These are phyloP conservation scores for Arthroderma uncinatum DNA, from an alignment of 2,329 filamentous ascomycete species.

Conservation along the genomic window DNA sequence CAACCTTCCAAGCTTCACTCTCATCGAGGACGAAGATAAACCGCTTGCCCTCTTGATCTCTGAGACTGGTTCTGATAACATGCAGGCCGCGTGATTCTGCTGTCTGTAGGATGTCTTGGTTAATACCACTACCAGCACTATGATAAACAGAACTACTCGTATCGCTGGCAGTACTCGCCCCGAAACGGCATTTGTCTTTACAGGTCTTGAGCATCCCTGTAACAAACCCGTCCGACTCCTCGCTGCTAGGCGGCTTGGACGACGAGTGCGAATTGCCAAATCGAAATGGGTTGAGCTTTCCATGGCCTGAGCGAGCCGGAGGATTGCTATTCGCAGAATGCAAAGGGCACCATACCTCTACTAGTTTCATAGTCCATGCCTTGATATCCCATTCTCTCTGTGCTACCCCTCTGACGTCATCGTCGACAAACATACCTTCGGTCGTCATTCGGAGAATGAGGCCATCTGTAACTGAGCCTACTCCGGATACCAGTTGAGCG, in stretches of 20 bases:
- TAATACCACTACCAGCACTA: constrained; percentile 19
- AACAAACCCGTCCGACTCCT: constrained; percentile 57
- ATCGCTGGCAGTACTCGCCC: constrained; percentile 31
- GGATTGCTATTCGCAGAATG: constrained; percentile 37
- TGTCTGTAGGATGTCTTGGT: constrained; percentile 25
- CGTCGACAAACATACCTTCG: constrained; percentile 92
- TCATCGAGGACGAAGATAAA: constrained; percentile 52
- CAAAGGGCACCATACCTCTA: constrained; percentile 75
- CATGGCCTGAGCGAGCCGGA: constrained; percentile 20
- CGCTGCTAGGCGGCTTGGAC: constrained; percentile 45
- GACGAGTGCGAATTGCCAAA: constrained; percentile 42
- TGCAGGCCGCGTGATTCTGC: constrained; percentile 40
- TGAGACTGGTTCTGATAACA: constrained; percentile 47
- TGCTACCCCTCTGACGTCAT: constrained; percentile 81
- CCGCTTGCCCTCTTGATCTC: constrained; percentile 50
- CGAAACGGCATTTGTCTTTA: constrained; percentile 51
- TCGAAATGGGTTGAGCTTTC: constrained; percentile 26
- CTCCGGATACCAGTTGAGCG: constrained; percentile 78
- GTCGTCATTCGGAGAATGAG: constrained; percentile 85
- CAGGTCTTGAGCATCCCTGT: constrained; percentile 53
- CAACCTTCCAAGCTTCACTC: constrained; percentile 52
- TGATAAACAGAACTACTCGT: constrained; percentile 21
- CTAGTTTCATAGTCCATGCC: constrained; percentile 87
- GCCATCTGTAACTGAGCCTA: constrained; percentile 78
- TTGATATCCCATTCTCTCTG: constrained; percentile 98